Base-by-base conservation (phyloP, 176 grass and related monocot species). In the Neostapfia colusana region DNA sequence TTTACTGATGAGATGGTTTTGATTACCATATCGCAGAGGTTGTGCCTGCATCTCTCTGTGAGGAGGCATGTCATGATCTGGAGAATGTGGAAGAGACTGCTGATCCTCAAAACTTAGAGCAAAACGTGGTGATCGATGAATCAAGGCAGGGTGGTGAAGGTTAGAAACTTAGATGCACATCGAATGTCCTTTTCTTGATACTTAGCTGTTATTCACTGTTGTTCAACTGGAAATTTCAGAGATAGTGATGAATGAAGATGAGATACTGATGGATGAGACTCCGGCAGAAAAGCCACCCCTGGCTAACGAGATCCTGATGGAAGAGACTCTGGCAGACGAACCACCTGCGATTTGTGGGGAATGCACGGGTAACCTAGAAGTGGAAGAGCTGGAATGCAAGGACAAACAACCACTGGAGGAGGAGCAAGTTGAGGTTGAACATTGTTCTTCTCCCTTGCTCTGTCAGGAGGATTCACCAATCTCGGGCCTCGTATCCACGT, bases 141-240 rank as follows among this genome's bases (percentile, higher is more conserved):
- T 0, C 57, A 7, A 14, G 7, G 14, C 43, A 25, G 62, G 68
- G 77, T 69, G 45, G 68, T 1, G 23, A 82, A 82, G 78, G 82
- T 82, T 17, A 48, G 75, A 16, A 11, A 6, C n/a, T n/a, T n/a
- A 36, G 21, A 9, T 74, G 4, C 14, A 0, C 10, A 31, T 31
- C 31, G 31, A 31, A 3, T 31, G 31, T 31, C 28, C 14, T n/a
- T 73, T 39, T 71, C 14, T 46, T 28, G 26, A 4, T 77, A 36
- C 4, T 26, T 49, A 8, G 9, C 42, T n/a, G n/a, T n/a, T n/a
- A 4, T 49, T 45, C 3, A 13, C 16, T 49, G 3, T 3, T 45
- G 17, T 39, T 39, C 15, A 18, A 49, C 31, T 80, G 2, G 21
- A 16, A 76, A 44, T 39, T 45, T 70, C 35, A 84, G 72, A 18